Evolutionary conservation across 768 basidiomycete genomes (phyloP).

Genomic region (Nidularia pulvinata): DNA sequence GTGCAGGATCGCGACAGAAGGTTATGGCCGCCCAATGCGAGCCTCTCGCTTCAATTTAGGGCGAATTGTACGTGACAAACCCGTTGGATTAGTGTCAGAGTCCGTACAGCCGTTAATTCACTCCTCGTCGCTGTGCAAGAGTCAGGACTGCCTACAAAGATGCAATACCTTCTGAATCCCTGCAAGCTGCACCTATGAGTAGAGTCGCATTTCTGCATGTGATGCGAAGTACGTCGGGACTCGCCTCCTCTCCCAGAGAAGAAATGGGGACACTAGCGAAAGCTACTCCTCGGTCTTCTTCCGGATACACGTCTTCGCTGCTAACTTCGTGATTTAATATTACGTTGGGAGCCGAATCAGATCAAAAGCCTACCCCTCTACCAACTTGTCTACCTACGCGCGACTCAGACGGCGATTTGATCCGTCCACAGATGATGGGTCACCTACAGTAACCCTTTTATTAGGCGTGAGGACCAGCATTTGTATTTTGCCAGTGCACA

Average conservation of each 20-base stretch:
- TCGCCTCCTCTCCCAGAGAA: not conserved
- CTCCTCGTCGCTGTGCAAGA: no score
- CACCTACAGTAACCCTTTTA: not conserved
- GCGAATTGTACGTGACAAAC: no score
- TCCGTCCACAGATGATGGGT: not conserved
- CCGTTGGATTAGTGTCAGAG: no score
- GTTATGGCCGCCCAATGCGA: no score
- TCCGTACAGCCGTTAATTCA: no score
- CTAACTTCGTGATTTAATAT: not conserved
- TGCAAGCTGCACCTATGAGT: no score
- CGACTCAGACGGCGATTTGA: not conserved
- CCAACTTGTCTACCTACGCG: not conserved
- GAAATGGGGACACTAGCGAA: not conserved
- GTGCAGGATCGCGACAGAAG: no score
- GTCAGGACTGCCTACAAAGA: no score
- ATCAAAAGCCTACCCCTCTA: not conserved
- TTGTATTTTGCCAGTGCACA: no score
- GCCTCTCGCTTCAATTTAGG: no score
- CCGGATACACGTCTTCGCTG: not conserved
- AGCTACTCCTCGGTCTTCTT: not conserved
- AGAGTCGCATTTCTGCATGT: not conserved
- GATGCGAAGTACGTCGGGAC: no score
- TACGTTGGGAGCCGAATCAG: not conserved
- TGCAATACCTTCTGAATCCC: no score
- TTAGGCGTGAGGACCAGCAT: not conserved